phyloP scores from a whole-genome alignment of 306 rosid species.

The Vigna hirtella region DNA sequence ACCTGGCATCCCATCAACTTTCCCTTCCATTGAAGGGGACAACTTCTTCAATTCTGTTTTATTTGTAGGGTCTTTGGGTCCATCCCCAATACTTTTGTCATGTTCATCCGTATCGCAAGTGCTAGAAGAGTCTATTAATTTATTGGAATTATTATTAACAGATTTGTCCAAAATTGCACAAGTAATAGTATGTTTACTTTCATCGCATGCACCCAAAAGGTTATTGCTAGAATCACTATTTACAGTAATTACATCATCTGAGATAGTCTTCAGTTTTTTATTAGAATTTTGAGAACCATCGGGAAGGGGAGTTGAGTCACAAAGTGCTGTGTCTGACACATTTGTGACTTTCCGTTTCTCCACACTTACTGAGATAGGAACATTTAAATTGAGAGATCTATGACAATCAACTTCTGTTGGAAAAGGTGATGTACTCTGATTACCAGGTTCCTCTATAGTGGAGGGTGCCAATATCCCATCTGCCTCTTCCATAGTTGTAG shows the following conservation, averaged over 20 bases:
- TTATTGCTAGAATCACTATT: constrained; percentile 48
- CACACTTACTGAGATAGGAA: constrained; percentile 43
- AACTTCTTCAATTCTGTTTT: constrained; percentile 51
- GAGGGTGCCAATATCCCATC: constrained; percentile 54
- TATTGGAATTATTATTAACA: constrained; percentile 47
- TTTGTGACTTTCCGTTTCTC: constrained; percentile 65
- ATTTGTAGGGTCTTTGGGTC: constrained; percentile 47
- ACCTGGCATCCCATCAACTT: constrained; percentile 49
- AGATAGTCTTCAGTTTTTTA: constrained; percentile 71
- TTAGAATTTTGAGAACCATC: constrained; percentile 54
- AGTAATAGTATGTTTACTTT: constrained; percentile 45
- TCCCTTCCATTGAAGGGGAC: constrained; percentile 47
- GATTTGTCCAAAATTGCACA: constrained; percentile 46
- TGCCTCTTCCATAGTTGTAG: constrained; percentile 48
- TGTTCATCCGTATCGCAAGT: constrained; percentile 54
- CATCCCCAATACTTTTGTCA: constrained; percentile 48
- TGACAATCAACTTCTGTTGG: constrained; percentile 48
- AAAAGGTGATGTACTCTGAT: constrained; percentile 33
- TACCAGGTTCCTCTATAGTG: constrained; percentile 55
- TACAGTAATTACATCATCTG: constrained; percentile 57
- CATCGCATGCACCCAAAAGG: constrained; percentile 47
- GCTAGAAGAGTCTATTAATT: constrained; percentile 52
- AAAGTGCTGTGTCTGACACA: constrained; percentile 46
- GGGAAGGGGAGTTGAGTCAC: constrained; percentile 50
- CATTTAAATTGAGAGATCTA: constrained; percentile 56